Percentiles rank a stretch among this genome's conserved stretches.
Evolutionary conservation across 495 filamentous ascomycete species (phyloP).

Genomic region (Penicillium lagena): DNA sequence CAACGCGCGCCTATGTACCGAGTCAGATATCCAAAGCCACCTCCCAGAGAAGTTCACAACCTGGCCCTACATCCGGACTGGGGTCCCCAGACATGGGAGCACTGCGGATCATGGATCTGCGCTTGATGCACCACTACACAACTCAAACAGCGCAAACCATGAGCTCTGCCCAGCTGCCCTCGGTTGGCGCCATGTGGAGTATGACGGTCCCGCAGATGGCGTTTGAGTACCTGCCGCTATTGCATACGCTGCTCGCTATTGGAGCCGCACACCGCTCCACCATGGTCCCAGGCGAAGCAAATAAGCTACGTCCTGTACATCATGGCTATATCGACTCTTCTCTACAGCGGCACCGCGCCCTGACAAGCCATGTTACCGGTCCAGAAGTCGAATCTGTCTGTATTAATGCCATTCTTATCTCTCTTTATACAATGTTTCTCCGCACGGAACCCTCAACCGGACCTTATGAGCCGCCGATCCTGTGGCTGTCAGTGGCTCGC

Average conservation of each 20-base stretch:
- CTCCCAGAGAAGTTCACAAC: background rate
- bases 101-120: slow-evolving; percentile 11
- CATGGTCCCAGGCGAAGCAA: slow-evolving; percentile 11
- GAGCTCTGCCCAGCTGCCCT: slow-evolving; percentile 10
- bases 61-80: background rate
- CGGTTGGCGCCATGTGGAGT: slow-evolving; percentile 13
- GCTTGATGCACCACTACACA: slow-evolving; percentile 17
- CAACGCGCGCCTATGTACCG: slow-evolving; percentile 9
- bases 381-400: slow-evolving; percentile 9
- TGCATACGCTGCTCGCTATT: slow-evolving; percentile 18
- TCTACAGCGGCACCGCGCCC: slow-evolving; percentile 8
- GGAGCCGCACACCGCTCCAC: slow-evolving; percentile 12
- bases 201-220: slow-evolving; percentile 15
- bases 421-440: slow-evolving; percentile 13
- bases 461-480: slow-evolving; percentile 12
- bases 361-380: slow-evolving; percentile 6
- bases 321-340: slow-evolving; percentile 16
- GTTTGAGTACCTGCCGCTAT: slow-evolving; percentile 18
- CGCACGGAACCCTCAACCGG: slow-evolving; percentile 10
- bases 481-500: slow-evolving; percentile 14
- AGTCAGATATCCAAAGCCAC: background rate
- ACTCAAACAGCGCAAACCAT: slow-evolving; percentile 13
- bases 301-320: slow-evolving; percentile 10
- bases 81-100: slow-evolving; percentile 5
- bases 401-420: slow-evolving; percentile 12